Evolutionary conservation across 78 protist species (phyloP).

Genomic region (Dictyostelium purpureum): DNA sequence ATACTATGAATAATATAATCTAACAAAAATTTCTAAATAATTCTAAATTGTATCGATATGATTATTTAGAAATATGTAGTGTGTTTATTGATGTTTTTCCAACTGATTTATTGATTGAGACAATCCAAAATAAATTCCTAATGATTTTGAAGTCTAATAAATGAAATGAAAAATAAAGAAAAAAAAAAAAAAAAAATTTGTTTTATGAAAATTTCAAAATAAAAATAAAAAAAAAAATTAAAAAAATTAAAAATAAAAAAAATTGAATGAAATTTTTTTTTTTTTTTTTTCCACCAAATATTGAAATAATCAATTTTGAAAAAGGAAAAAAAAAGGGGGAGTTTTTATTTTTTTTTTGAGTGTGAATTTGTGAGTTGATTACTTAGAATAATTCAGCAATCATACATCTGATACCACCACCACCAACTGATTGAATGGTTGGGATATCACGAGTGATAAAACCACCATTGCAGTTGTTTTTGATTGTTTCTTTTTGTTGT

Average conservation of each 20-base stretch:
- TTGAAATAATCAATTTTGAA: not conserved
- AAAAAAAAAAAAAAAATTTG: not conserved
- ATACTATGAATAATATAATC: constrained; percentile 9
- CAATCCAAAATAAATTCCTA: too few species aligned
- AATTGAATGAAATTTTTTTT: not conserved
- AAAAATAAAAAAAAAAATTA: not conserved
- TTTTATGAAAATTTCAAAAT: not conserved
- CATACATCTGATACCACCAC: constrained; percentile 88
- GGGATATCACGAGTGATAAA: constrained; percentile 48
- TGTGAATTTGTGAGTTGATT: not conserved
- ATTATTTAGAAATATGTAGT: not conserved
- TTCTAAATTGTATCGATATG: not conserved
- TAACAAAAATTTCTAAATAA: constrained; percentile 9
- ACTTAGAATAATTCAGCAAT: constrained; percentile 80
- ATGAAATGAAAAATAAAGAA: not conserved
- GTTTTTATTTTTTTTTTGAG: not conserved
- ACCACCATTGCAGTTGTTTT: constrained; percentile 10
- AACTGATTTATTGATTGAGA: not conserved
- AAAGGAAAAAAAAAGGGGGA: too few species aligned
- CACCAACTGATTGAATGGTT: constrained; percentile 82
- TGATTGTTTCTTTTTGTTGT: constrained; percentile 31
- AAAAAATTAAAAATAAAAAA: not conserved
- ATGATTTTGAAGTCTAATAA: not conserved
- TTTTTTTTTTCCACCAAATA: not conserved
- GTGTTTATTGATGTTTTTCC: not conserved